phyloP scores from a whole-genome alignment of 2,329 filamentous ascomycete genomes.

The Ciborinia camelliae region DNA sequence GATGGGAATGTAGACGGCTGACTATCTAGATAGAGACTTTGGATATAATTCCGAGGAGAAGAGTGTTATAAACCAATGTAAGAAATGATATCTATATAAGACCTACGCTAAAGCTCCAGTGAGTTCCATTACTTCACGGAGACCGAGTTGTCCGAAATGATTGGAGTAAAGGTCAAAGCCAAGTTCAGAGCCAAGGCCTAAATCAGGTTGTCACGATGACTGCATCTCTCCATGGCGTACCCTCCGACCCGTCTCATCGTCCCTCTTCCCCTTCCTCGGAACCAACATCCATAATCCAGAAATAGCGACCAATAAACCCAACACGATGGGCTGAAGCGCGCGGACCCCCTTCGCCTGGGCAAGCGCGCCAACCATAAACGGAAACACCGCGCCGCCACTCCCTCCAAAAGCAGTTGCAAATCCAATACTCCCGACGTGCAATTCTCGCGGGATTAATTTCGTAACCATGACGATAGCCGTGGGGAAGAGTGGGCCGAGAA shows the following conservation, averaged over 20 bases:
- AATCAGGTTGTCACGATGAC: neutral
- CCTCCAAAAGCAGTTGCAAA: conserved; percentile 78
- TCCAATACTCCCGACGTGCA: conserved; percentile 76
- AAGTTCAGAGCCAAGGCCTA: neutral
- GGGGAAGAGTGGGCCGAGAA: conserved; percentile 76
- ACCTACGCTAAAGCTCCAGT: too few relatives aligned
- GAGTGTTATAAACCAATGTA: too few relatives aligned
- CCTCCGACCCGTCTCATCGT: conserved; percentile 23
- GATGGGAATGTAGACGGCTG: too few relatives aligned
- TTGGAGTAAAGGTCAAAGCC: neutral
- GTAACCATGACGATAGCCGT: conserved; percentile 70
- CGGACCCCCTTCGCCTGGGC: conserved; percentile 55
- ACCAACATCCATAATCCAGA: conserved; percentile 47
- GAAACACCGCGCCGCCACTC: conserved; percentile 57
- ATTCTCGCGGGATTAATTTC: conserved; percentile 66
- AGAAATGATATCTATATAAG: too few relatives aligned
- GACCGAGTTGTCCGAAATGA: too few relatives aligned
- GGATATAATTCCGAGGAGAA: too few relatives aligned
- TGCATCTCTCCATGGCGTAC: conserved; percentile 20
- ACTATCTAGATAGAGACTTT: too few relatives aligned
- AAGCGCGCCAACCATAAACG: conserved; percentile 66
- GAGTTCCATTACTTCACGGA: too few relatives aligned
- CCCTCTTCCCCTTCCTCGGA: conserved; percentile 32
- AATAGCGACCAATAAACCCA: conserved; percentile 49
- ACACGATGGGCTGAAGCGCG: conserved; percentile 55